phyloP scores from a whole-genome alignment of 768 basidiomycete genomes.

The Floccularia luteovirens region DNA sequence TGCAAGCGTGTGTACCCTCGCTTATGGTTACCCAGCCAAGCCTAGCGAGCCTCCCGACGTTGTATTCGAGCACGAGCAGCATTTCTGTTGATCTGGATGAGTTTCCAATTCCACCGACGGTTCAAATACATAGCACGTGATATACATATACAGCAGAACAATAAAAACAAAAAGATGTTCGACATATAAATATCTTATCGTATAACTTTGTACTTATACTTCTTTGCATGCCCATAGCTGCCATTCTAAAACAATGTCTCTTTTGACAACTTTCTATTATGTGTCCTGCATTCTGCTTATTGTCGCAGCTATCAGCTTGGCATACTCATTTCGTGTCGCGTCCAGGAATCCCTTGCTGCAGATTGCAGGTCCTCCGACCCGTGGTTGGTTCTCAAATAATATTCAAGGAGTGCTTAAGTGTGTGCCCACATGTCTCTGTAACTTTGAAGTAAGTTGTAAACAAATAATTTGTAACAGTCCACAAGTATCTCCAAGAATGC shows the following conservation, averaged over 20 bases:
- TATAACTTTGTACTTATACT: no score
- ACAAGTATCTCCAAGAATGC: conserved; percentile 39
- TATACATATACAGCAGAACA: no score
- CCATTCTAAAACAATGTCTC: no score
- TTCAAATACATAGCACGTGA: no score
- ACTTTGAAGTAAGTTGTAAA: no score
- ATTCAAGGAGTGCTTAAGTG: conserved; percentile 53
- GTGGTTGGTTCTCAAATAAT: conserved; percentile 44
- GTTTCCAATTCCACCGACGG: conserved; percentile 38
- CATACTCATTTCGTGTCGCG: conserved; percentile 22
- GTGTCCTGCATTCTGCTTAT: conserved; percentile 6
- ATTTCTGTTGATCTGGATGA: conserved; percentile 34
- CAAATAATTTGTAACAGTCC: conserved; percentile 41
- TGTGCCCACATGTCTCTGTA: conserved; percentile 11
- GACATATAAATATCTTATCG: no score
- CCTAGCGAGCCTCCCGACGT: conserved; percentile 19
- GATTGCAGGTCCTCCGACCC: conserved; percentile 55
- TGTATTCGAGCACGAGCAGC: conserved; percentile 28
- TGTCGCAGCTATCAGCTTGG: conserved; percentile 16
- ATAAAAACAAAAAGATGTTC: no score
- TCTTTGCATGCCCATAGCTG: no score
- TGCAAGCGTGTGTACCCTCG: conserved; percentile 11
- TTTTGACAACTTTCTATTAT: no score
- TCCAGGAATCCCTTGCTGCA: conserved; percentile 38
- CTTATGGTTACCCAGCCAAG: conserved; percentile 29